A percentile compares a stretch with the other conserved stretches of the same genome.
Evolutionary conservation across 768 basidiomycete species (phyloP).

Genomic region (Xerocomellus amylosporus): DNA sequence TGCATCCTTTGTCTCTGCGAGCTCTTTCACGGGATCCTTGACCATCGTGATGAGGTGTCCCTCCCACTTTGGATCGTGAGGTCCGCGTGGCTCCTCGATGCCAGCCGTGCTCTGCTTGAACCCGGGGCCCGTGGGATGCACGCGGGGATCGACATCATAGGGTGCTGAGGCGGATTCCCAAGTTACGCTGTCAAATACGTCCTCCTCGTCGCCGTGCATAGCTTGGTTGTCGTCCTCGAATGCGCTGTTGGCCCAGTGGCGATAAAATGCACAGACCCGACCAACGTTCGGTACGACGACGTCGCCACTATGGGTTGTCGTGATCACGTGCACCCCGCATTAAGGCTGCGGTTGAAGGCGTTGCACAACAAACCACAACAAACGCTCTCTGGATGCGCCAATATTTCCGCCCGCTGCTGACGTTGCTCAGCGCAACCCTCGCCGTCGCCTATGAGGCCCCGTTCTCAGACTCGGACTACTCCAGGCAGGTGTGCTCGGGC

Average conservation of each 20-base stretch:
- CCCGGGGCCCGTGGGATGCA: constrained; percentile 58
- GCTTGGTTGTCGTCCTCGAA: constrained; percentile 8
- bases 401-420: constrained; percentile 22
- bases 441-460: constrained; percentile 57
- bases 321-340: constrained; percentile 22
- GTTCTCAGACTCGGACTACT: constrained; percentile 74
- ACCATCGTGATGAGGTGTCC: constrained; percentile 80
- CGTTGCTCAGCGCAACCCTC: constrained; percentile 32
- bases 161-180: constrained; percentile 77
- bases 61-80: constrained; percentile 88
- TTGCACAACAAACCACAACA: constrained; percentile 28
- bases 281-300: not conserved
- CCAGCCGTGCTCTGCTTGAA: constrained; percentile 80
- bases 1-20: constrained; percentile 95
- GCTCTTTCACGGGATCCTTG: constrained; percentile 91
- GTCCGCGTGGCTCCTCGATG: constrained; percentile 57
- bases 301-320: constrained; percentile 2
- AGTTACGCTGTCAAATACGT: constrained; percentile 88
- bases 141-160: constrained; percentile 44
- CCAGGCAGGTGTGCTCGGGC: constrained; percentile 90
- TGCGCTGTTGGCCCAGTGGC: not conserved
- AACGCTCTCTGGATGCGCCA: constrained; percentile 27
- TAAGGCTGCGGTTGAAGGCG: constrained; percentile 10
- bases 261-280: not conserved
- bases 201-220: constrained; percentile 86